Evolutionary conservation across 768 basidiomycete species (phyloP), one percentile per base, ranked within the genome.

Genomic region (Termitomyces sp.): DNA sequence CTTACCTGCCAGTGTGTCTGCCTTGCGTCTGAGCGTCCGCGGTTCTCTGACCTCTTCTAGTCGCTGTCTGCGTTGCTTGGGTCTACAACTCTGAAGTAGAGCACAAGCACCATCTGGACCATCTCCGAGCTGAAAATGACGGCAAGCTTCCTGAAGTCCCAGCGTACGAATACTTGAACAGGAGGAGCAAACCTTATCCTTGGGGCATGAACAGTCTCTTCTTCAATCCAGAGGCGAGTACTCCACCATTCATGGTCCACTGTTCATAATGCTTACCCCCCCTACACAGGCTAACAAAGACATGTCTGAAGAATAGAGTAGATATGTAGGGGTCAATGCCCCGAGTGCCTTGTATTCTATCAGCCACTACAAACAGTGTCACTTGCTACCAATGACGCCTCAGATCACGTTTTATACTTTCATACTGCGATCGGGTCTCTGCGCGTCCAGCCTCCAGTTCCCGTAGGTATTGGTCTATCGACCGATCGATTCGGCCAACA

Each of bases 201-300:
- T 94, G 92, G 92, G 92, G 92, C 24, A 72, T 63, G 65, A 94
- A 94, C 81, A 80, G 82, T 15, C 79, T 94, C 18, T 94, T 94
- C 80, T 94, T 81, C 77, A 93, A 91, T 69, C 70, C 84, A 51
- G 77, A 82, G 63, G 91, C 89, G 68, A 47, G 85, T 66, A n/a
- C 44, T 49, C 28, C 20, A 28, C 16, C 24, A 10, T 22, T 16
- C n/a, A 15, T 39, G 3, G n/a, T 39, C 26, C 18, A 39, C 36
- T 24, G 9, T 18, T 26, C 31, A 18, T 13, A 48, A 37, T 16
- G n/a, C 55, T 56, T 26, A 56, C 8, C 54, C 20, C n/a, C 18
- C 47, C 31, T 37, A 41, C 58, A 7, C 42, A 90, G 88, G 72
- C 72, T 54, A 87, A 90, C 77, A 88, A 84, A 77, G 80, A 90